Evolutionary conservation across 1,139 yeast species (phyloP).

Genomic region (Debaryomycetaceae sp.): DNA sequence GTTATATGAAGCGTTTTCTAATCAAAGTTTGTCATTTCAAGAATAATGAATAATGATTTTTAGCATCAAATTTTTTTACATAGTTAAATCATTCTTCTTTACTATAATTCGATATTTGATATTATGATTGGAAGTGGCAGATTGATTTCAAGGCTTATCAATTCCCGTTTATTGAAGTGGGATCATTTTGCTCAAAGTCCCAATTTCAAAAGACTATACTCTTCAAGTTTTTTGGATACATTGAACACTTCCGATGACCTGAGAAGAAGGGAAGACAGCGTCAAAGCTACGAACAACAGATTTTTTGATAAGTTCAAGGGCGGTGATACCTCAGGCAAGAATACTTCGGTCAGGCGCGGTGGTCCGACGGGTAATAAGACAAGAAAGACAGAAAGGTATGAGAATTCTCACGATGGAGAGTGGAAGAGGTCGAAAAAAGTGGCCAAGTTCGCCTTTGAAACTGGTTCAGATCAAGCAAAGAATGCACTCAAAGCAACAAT

Average conservation of each 20-base stretch:
- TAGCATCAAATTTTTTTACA: too few species aligned
- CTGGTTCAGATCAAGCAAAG: slow-evolving; percentile 22
- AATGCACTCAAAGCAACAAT: slow-evolving; percentile 30
- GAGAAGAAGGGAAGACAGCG: neutral
- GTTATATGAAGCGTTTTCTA: too few species aligned
- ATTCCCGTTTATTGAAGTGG: too few species aligned
- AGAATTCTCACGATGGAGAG: slow-evolving; percentile 3
- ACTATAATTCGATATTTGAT: too few species aligned
- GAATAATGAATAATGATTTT: too few species aligned
- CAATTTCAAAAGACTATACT: too few species aligned
- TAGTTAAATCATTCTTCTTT: too few species aligned
- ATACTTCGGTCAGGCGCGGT: neutral
- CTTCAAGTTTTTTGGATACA: neutral
- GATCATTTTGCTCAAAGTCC: too few species aligned
- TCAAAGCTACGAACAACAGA: neutral
- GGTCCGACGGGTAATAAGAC: neutral
- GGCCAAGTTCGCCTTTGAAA: slow-evolving; percentile 13
- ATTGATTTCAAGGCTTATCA: too few species aligned
- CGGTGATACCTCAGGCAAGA: neutral
- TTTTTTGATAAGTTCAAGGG: neutral
- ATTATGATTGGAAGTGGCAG: too few species aligned
- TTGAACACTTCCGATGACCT: neutral
- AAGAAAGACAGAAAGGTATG: neutral
- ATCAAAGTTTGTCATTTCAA: too few species aligned
- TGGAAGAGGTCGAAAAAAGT: slow-evolving; percentile 5